phyloP scores from a whole-genome alignment of 495 filamentous ascomycete genomes.

The Annulohypoxylon moriforme region DNA sequence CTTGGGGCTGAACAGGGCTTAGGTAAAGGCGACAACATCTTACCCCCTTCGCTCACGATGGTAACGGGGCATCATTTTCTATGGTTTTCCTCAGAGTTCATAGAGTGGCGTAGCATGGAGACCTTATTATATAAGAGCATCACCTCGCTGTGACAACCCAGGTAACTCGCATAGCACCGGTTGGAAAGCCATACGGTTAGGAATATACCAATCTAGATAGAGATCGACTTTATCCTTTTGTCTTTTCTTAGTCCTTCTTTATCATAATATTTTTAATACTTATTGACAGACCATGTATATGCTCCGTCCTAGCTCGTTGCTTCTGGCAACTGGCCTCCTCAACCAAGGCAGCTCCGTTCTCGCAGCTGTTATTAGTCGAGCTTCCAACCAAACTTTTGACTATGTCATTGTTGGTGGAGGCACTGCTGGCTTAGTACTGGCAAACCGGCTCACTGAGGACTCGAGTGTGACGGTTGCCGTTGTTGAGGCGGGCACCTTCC shows the following conservation, averaged over 20 bases:
- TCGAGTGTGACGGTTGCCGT: not conserved
- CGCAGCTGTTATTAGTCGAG: not conserved
- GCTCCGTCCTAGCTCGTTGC: not conserved
- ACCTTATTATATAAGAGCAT: not conserved
- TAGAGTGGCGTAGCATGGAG: not conserved
- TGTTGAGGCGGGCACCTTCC: conserved; percentile 4
- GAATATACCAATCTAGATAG: not conserved
- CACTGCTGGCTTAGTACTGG: not conserved
- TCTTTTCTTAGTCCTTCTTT: not conserved
- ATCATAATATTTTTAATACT: not conserved
- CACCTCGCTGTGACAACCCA: not conserved
- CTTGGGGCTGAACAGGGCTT: not conserved
- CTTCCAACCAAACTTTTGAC: not conserved
- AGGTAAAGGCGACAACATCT: not conserved
- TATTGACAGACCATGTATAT: not conserved
- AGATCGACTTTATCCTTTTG: not conserved
- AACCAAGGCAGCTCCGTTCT: not conserved
- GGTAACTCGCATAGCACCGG: not conserved
- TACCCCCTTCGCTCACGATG: not conserved
- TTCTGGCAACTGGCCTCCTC: not conserved
- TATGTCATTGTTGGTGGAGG: conserved; percentile 7
- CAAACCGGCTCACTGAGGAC: conserved; percentile 6
- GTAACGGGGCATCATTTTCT: not conserved
- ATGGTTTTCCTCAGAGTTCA: not conserved
- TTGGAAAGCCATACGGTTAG: not conserved